Evolutionary conservation across 1,284 basidiomycete species (phyloP), one percentile per base, ranked within the genome.

Genomic region (Pyrrhoderma noxium): DNA sequence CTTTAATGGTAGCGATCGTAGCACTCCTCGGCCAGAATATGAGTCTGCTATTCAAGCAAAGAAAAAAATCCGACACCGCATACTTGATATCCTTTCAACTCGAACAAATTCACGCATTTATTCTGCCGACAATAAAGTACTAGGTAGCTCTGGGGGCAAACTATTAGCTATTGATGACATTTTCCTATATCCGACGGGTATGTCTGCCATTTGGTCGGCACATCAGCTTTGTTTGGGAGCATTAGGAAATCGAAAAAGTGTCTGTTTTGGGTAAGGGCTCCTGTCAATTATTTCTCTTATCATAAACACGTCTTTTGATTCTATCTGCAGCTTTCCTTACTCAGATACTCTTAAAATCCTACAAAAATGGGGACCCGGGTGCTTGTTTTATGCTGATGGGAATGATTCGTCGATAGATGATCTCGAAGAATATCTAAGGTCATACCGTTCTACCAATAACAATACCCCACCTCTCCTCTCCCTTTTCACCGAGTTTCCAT

Each of bases 261-360:
- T 93, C 35, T 94, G 91, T 63, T 96, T 94, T 60, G 93, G 93
- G n/a, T n/a, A n/a, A n/a, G n/a, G n/a, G n/a, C n/a, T n/a, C n/a
- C n/a, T n/a, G n/a, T n/a, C n/a, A n/a, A n/a, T n/a, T n/a, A n/a
- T n/a, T n/a, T n/a, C n/a, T n/a, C n/a, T n/a, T n/a, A n/a, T n/a
- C 7, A 47, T 31, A 21, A 52, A 52, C 39, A 46, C 39, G 35
- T 39, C 48, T 37, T 61, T 31, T 54, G 58, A 39, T 61, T n/a
- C n/a, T n/a, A n/a, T n/a, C n/a, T n/a, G n/a, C n/a, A n/a, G n/a
- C 16, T 99, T 99, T 67, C 89, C 94, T 0, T 99, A 98, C 67
- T 92, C 85, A 8, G 95, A 99, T 66, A 98, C 96, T n/a, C 77
- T 97, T 56, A 99, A 98, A 68, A 82, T 96, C 41, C 73, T 99